These are phyloP conservation scores for Coemansia sp. DNA, from an alignment of 192 early-diverging fungal species.

Conservation along the genomic window DNA sequence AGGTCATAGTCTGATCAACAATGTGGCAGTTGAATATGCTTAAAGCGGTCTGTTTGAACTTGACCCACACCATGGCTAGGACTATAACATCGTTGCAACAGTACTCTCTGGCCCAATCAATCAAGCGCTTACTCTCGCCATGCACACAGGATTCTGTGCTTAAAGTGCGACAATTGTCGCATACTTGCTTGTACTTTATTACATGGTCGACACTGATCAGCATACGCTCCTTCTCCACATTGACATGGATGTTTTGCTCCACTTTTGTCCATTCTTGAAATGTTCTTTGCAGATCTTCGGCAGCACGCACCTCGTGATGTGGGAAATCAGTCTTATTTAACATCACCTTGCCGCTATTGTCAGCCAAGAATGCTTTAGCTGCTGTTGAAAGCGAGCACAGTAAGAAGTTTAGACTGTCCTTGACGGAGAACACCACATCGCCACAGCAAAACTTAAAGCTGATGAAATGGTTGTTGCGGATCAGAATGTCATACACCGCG, in stretches of 20 bases:
- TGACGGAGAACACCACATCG: neutral
- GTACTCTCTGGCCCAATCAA: constrained; percentile 3
- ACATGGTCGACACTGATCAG: neutral
- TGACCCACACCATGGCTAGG: neutral
- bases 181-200: neutral
- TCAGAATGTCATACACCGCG: neutral
- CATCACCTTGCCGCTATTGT: no score
- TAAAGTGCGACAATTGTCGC: no score
- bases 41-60: neutral
- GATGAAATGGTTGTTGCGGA: neutral
- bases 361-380: neutral
- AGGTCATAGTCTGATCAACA: neutral
- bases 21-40: constrained; percentile 3
- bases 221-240: constrained; percentile 5
- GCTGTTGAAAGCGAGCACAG: neutral
- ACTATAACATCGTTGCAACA: neutral
- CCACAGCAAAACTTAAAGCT: neutral
- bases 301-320: no score
- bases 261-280: neutral
- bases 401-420: neutral
- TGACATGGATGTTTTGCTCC: neutral
- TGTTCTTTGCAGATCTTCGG: constrained; percentile 1
- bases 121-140: neutral
- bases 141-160: no score
- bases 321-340: no score